Percentiles rank a stretch among this genome's conserved stretches.
phyloP scores from a whole-genome alignment of 106 monocot species.

The Posidonia australis region DNA sequence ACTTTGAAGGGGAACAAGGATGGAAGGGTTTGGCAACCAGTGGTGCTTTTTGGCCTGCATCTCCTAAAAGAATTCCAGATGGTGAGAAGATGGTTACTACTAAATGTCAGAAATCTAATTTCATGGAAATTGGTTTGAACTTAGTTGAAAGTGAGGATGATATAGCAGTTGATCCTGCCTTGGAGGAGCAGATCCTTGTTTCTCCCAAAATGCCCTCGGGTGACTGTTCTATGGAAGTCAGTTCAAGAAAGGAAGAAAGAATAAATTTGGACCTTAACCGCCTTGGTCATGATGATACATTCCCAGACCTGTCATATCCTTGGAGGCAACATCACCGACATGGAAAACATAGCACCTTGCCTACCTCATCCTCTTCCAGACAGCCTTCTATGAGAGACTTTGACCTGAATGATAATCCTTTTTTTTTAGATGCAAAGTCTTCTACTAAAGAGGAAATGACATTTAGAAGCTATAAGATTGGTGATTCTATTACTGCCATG shows the following conservation, averaged over 20 bases:
- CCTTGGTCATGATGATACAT: conserved; percentile 36
- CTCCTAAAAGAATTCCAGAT: conserved; percentile 36
- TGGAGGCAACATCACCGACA: conserved; percentile 27
- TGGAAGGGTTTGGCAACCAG: conserved; percentile 15
- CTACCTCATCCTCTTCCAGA: conserved; percentile 43
- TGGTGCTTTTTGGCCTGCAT: conserved; percentile 13
- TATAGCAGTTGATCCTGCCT: conserved; percentile 3
- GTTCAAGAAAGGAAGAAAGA: conserved; percentile 39
- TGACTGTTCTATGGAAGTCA: conserved; percentile 39
- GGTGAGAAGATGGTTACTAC: conserved; percentile 23
- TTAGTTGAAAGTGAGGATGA: conserved; percentile 35
- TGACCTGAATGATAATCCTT: conserved; percentile 63
- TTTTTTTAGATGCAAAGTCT: conserved; percentile 15
- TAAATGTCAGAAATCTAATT: conserved; percentile 21
- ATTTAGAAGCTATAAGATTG: conserved; percentile 12
- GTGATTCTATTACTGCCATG: conserved; percentile 35
- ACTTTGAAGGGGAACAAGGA: conserved; percentile 9
- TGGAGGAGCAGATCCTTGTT: conserved; percentile 12
- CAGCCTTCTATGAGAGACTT: conserved; percentile 37
- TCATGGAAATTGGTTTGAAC: conserved; percentile 57
- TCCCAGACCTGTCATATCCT: conserved; percentile 12
- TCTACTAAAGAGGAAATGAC: conserved; percentile 9
- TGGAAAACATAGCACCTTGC: conserved; percentile 23
- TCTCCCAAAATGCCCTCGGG: conserved; percentile 23
- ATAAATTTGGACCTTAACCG: conserved; percentile 64